Evolutionary conservation across 2,329 filamentous ascomycete species (phyloP), one percentile per base, ranked within the genome.

Genomic region (Akanthomyces dipterigenus): DNA sequence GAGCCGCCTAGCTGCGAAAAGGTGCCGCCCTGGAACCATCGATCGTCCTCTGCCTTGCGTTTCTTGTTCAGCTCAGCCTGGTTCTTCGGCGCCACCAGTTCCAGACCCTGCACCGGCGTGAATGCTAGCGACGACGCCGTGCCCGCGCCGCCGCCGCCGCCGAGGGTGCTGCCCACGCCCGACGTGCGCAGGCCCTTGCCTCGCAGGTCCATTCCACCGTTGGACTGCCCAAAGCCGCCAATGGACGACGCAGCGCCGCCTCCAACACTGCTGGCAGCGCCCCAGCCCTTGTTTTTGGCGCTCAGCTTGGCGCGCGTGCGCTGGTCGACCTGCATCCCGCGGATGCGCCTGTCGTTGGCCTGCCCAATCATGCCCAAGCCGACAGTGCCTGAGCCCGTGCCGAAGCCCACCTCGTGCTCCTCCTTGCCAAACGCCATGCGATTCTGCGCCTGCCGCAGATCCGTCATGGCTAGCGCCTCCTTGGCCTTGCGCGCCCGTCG

Each of bases 241-340:
- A 97, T 83, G 31, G 91, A 93, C 1, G 92, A 92, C n/a, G 89
- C 89, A 3, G 87, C 82, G 63, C 88, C 87, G 62, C 88, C 87
- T 64, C 82, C 79, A 55, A 85, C 76, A 3, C 84, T 80, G 40
- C 88, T 88, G 75, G 85, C 82, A 49, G 82, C 86, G 60, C 93
- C 93, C 95, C 95, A 99, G 28, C 95, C 95, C 69, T 96, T 93
- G 76, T 93, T 96, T 78, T 96, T 97, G 72, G 93, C 93, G 70
- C 89, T 91, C 48, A 99, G 85, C 73, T 96, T 97, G 49, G 95
- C 95, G 62, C 91, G 86, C 4, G 95, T 99, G 63, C 93, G 88
- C 72, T 95, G 89, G 72, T 99, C 95, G 70, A 99, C 89, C 75
- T 97, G 93, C 55, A 90, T 82, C 38, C 87, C 88, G 62, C 95